Evolutionary conservation across 2,329 filamentous ascomycete genomes (phyloP), one percentile per base, ranked within the genome.

Genomic region (Phialocephala subalpina): DNA sequence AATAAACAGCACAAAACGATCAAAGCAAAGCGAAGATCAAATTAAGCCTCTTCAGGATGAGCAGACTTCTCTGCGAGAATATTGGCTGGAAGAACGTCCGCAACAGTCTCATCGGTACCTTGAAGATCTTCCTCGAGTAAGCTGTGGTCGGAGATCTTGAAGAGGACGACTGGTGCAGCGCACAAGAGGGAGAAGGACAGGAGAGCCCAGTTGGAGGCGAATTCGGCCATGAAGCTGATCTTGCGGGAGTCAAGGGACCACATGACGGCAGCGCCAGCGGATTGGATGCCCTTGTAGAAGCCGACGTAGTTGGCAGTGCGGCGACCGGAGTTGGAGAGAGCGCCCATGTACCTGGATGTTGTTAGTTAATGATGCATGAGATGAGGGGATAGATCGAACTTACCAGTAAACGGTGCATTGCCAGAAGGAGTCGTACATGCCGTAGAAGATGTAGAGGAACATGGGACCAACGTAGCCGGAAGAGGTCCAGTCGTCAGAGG

Each of bases 261-360:
- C 74, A 87, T 91, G 73, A 94, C 86, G 65, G 92, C 93, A 2
- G 90, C 89, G 73, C 93, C 93, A 20, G 92, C 92, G n/a, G 92
- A 95, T 79, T 97, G 93, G 70, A 97, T 92, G 59, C 90, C 90
- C 82, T 96, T 96, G 86, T 96, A 96, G 83, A 92, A 94, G 69
- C 92, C 94, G 49, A 93, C 92, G 75, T 95, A 91, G 82, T 97
- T 97, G 81, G 95, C 94, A 35, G 95, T 87, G 78, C 94, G 96
- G 78, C 94, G 93, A 67, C 92, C 89, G 69, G 95, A 97, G 86
- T 98, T 98, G 77, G 92, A 94, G 53, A 97, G 84, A 9, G 94
- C 88, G 58, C 95, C 95, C 91, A 98, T 97, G 82, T 91, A 94
- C 90, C 90, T 91, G 67, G 7, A 11, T 69, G n/a, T 22, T 27